A percentile compares a stretch with the other conserved stretches of the same genome.
phyloP scores from a whole-genome alignment of 2,329 filamentous ascomycete genomes.

The Colletotrichum zoysiae region DNA sequence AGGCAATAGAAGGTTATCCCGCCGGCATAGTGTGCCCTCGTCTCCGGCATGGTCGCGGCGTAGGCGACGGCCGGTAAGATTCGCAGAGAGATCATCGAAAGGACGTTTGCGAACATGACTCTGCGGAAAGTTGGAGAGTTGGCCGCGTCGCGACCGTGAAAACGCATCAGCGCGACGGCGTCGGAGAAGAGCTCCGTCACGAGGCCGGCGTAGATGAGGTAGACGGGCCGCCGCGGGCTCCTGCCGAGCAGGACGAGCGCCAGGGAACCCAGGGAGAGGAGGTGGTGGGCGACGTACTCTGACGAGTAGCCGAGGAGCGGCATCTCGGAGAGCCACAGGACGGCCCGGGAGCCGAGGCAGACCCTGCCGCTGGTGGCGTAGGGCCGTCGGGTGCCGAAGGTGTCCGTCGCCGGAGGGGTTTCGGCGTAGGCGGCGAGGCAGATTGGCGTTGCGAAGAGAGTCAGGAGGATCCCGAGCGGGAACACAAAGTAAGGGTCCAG shows the following conservation, averaged over 20 bases:
- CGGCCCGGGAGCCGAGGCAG: conserved; percentile 32
- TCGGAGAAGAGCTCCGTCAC: conserved; percentile 39
- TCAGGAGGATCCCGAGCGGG: conserved; percentile 30
- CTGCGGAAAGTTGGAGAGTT: background rate
- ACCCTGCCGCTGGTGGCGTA: conserved; percentile 24
- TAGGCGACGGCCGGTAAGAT: conserved; percentile 7
- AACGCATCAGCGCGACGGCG: conserved; percentile 22
- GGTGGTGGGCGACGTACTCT: conserved; percentile 39
- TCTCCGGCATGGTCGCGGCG: conserved; percentile 3
- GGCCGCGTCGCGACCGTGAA: conserved; percentile 7
- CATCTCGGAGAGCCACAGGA: conserved; percentile 41
- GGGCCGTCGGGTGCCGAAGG: background rate
- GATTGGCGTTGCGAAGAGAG: conserved; percentile 22
- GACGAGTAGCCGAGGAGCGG: conserved; percentile 33
- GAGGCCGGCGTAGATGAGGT: conserved; percentile 38
- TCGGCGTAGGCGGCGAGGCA: conserved; percentile 31
- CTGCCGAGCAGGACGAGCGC: conserved; percentile 1
- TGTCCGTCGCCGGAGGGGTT: conserved; percentile 4
- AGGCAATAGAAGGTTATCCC: conserved; percentile 2
- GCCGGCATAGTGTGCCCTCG: background rate
- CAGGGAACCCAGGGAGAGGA: conserved; percentile 34
- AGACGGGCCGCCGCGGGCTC: conserved; percentile 13
- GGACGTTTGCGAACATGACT: conserved; percentile 7
- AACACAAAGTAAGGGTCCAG: conserved; percentile 38
- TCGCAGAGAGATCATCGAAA: background rate